Percentiles rank a stretch among this genome's conserved stretches.
phyloP scores from a whole-genome alignment of 2,329 filamentous ascomycete genomes.

The Cercospora sesami region DNA sequence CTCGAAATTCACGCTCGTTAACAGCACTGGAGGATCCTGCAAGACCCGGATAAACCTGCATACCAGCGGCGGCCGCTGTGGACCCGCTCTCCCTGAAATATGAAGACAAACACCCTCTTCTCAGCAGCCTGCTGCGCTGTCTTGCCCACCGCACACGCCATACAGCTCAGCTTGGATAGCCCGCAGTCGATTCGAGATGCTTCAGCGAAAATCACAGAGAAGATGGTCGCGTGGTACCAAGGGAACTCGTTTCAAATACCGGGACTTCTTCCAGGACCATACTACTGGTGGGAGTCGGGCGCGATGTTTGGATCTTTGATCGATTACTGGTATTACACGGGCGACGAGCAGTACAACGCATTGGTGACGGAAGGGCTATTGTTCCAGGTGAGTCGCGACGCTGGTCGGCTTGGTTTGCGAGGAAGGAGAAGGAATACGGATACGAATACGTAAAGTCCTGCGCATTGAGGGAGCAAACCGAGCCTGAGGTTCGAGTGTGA shows the following conservation, averaged over 20 bases:
- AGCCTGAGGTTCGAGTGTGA: background rate
- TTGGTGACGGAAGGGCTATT: conserved; percentile 59
- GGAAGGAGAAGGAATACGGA: background rate
- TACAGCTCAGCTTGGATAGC: conserved; percentile 30
- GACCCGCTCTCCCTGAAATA: background rate
- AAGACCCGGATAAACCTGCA: background rate
- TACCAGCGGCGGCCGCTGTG: background rate
- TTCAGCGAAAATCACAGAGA: conserved; percentile 46
- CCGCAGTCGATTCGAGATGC: conserved; percentile 47
- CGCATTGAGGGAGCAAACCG: background rate
- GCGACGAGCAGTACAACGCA: conserved; percentile 63
- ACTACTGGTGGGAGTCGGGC: conserved; percentile 72
- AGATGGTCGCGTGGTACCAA: conserved; percentile 54
- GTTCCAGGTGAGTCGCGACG: conserved; percentile 57
- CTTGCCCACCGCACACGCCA: conserved; percentile 23
- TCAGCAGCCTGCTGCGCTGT: background rate
- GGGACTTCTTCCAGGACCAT: conserved; percentile 61
- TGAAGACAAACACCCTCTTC: background rate
- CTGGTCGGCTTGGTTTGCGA: background rate
- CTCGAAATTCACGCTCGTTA: background rate
- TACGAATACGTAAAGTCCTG: background rate
- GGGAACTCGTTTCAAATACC: conserved; percentile 53
- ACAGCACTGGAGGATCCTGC: background rate
- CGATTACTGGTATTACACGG: conserved; percentile 70
- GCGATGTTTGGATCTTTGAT: conserved; percentile 65